Conservation (phyloP, 1,284 basidiomycete species). For the Xerocomus minutiporus region DNA sequence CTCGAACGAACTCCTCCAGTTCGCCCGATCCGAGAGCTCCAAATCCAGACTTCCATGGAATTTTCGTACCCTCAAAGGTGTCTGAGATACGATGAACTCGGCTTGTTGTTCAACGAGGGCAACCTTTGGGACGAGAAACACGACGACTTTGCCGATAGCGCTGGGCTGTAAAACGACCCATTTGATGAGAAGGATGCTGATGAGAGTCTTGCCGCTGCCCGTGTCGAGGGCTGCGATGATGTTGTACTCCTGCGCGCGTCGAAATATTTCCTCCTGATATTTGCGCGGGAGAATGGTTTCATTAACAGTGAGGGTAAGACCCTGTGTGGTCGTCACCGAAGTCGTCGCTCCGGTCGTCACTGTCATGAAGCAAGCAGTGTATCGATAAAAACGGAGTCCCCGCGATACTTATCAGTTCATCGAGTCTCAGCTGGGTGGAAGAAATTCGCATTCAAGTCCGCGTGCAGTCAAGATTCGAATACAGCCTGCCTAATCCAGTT, state of each 20-base stretch:
- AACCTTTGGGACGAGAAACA: slow-evolving; percentile 80
- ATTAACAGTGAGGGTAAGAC: slow-evolving; percentile 28
- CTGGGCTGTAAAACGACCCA: slow-evolving; percentile 56
- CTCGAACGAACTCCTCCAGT: slow-evolving; percentile 63
- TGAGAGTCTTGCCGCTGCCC: slow-evolving; percentile 79
- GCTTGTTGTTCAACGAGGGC: slow-evolving; percentile 79
- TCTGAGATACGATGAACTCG: slow-evolving; percentile 60
- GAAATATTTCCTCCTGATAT: slow-evolving; percentile 74
- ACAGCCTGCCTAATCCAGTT: slow-evolving; percentile 31
- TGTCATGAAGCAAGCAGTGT: slow-evolving; percentile 24
- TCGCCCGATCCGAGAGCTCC: slow-evolving; percentile 59
- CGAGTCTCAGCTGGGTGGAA: slow-evolving; percentile 6
- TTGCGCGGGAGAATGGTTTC: slow-evolving; percentile 44
- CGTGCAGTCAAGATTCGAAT: slow-evolving; percentile 19
- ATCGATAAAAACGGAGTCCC: slow-evolving; percentile 11
- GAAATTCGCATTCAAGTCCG: slow-evolving; percentile 24
- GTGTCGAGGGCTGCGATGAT: slow-evolving; percentile 76
- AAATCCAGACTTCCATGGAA: slow-evolving; percentile 67
- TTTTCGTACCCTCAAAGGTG: slow-evolving; percentile 59
- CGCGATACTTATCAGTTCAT: slow-evolving; percentile 24
- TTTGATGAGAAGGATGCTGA: slow-evolving; percentile 72
- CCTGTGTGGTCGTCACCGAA: slow-evolving; percentile 21
- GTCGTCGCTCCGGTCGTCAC: slow-evolving; percentile 18
- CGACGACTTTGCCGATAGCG: slow-evolving; percentile 48
- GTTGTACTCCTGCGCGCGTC: slow-evolving; percentile 64